Evolutionary conservation across 441 rosid genomes (phyloP).

Genomic region (Melastoma candidum): DNA sequence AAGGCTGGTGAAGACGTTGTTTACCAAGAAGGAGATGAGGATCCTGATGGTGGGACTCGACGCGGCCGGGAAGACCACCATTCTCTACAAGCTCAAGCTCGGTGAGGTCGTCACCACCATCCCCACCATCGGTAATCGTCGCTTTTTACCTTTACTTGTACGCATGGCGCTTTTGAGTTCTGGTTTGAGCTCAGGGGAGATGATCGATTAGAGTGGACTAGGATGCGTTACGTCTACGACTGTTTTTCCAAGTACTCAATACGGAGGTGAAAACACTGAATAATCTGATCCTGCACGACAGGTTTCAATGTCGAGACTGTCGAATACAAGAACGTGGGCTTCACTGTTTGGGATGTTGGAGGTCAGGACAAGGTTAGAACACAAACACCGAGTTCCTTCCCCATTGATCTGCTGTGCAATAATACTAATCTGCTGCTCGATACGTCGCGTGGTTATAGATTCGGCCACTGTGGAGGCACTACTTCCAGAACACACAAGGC

Average conservation of each 20-base stretch:
- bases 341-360: slow-evolving; percentile 66
- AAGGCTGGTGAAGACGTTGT: slow-evolving; percentile 32
- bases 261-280: no score
- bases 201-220: no score
- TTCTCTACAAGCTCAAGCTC: slow-evolving; percentile 52
- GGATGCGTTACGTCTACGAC: no score
- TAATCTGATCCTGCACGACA: slow-evolving; percentile 9
- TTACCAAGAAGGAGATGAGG: slow-evolving; percentile 58
- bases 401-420: no score
- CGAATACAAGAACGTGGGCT: slow-evolving; percentile 58
- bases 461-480: slow-evolving; percentile 59
- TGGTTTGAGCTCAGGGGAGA: no score
- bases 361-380: slow-evolving; percentile 48
- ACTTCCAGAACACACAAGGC: slow-evolving; percentile 55
- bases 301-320: slow-evolving; percentile 57
- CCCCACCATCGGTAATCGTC: slow-evolving; percentile 41
- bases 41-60: slow-evolving; percentile 65
- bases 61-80: slow-evolving; percentile 64
- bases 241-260: no score
- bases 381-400: not conserved
- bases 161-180: no score
- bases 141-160: slow-evolving; percentile 7
- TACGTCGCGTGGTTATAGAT: slow-evolving; percentile 21
- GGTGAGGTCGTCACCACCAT: slow-evolving; percentile 56
- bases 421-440: not conserved